phyloP scores from a whole-genome alignment of 768 basidiomycete genomes.

The Boletus rex-veris region DNA sequence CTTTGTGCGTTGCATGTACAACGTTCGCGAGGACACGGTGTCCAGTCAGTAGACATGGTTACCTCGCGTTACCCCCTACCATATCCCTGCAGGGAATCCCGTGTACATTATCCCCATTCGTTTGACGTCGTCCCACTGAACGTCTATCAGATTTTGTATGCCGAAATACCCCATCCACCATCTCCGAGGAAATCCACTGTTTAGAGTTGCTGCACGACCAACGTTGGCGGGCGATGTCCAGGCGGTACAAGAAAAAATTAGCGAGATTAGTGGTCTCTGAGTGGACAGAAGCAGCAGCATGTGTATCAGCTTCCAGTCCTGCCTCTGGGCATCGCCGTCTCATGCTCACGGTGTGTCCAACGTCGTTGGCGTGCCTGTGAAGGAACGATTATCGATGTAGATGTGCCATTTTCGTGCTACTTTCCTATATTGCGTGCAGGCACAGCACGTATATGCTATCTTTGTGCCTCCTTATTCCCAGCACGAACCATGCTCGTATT shows the following conservation, averaged over 20 bases:
- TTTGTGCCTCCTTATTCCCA: constrained; percentile 20
- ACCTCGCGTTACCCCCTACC: constrained; percentile 5
- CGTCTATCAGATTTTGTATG: not conserved
- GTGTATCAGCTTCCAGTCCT: constrained; percentile 25
- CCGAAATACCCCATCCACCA: constrained; percentile 1
- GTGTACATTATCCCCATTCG: constrained; percentile 5
- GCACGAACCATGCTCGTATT: constrained; percentile 14
- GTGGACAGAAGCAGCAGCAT: constrained; percentile 28
- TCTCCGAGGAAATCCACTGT: constrained; percentile 22
- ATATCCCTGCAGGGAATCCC: not conserved
- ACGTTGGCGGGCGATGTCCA: constrained; percentile 7
- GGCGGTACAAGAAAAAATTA: constrained; percentile 16
- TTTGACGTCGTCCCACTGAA: not conserved
- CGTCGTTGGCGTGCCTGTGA: constrained; percentile 12
- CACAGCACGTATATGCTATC: constrained; percentile 24
- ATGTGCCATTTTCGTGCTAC: constrained; percentile 13
- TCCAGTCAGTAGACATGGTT: constrained; percentile 3
- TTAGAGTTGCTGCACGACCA: not conserved
- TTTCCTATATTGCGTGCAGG: constrained; percentile 10
- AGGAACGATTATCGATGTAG: constrained; percentile 13
- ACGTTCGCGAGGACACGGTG: not conserved
- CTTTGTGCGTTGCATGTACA: constrained; percentile 4
- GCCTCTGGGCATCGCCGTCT: constrained; percentile 24
- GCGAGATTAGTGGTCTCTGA: constrained; percentile 28
- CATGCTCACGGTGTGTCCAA: constrained; percentile 7